These are phyloP conservation scores for Carallia brachiata DNA, from an alignment of 345 rosid species.

Conservation along the genomic window DNA sequence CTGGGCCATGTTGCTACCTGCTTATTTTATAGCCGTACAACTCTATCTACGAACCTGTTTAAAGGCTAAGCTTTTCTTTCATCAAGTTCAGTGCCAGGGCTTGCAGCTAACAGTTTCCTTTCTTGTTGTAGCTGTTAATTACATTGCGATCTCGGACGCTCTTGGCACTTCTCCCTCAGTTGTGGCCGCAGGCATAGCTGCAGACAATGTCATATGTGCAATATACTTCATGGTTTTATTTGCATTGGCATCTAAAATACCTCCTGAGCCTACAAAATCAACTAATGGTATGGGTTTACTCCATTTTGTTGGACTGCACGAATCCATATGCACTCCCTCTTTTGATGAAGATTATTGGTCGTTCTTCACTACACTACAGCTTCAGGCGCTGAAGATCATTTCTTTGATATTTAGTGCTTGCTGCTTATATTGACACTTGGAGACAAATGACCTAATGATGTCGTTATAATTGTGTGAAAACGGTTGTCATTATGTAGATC, in stretches of 20 bases:
- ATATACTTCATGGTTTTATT: constrained; percentile 59
- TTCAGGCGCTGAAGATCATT: no score
- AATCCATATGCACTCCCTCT: no score
- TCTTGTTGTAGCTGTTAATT: constrained; percentile 61
- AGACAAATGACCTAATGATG: no score
- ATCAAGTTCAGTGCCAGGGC: background rate
- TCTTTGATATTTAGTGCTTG: no score
- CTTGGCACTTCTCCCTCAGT: constrained; percentile 69
- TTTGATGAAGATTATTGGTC: no score
- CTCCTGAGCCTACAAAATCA: constrained; percentile 51
- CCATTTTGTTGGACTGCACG: no score
- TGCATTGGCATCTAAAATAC: constrained; percentile 62
- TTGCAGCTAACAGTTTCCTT: background rate
- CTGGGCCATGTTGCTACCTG: no score
- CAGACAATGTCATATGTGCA: constrained; percentile 75
- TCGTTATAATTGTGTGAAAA: no score
- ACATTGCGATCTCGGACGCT: constrained; percentile 80
- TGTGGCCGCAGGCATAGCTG: constrained; percentile 78
- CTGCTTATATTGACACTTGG: no score
- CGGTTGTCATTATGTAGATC: no score
- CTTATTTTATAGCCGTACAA: no score
- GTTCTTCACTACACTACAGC: no score
- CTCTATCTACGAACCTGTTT: background rate
- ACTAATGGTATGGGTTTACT: constrained; percentile 32
- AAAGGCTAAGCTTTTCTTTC: background rate